A percentile compares a stretch with the other conserved stretches of the same genome.
Conservation (phyloP, 441 rosid species). For the Syzygium syzygioides region DNA sequence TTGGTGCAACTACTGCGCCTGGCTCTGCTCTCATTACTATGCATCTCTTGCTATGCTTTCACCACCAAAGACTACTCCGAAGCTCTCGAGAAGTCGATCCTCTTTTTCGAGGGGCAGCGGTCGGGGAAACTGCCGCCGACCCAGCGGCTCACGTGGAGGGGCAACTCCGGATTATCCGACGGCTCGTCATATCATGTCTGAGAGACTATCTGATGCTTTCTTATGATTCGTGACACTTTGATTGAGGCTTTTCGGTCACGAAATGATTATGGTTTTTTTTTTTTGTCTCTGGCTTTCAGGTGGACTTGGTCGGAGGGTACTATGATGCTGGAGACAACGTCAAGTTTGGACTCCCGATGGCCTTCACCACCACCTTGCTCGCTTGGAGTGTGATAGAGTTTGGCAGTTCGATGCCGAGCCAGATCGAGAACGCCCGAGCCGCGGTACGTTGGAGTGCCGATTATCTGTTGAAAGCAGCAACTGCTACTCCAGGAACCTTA, state of each 20-base stretch:
- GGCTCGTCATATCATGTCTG: slow-evolving; percentile 41
- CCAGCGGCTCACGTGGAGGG: slow-evolving; percentile 33
- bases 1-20: slow-evolving; percentile 8
- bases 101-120: slow-evolving; percentile 44
- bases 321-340: slow-evolving; percentile 75
- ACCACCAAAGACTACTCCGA: slow-evolving; percentile 37
- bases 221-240: background rate
- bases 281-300: slow-evolving; percentile 23
- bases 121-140: slow-evolving; percentile 33
- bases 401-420: slow-evolving; percentile 41
- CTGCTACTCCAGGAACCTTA: slow-evolving; percentile 46
- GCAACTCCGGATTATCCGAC: slow-evolving; percentile 31
- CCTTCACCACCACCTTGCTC: slow-evolving; percentile 62
- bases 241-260: background rate
- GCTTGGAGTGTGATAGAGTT: slow-evolving; percentile 74
- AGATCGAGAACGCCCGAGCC: slow-evolving; percentile 36
- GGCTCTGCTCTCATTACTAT: slow-evolving; percentile 13
- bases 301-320: slow-evolving; percentile 65
- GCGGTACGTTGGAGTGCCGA: slow-evolving; percentile 69
- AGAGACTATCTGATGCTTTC: background rate
- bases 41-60: slow-evolving; percentile 31
- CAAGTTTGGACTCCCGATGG: slow-evolving; percentile 76
- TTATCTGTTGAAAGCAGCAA: slow-evolving; percentile 58
- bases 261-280: background rate
- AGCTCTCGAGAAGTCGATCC: slow-evolving; percentile 37